These are phyloP conservation scores for Gnomoniopsis sp. DNA, from an alignment of 2,329 filamentous ascomycete species.

Conservation along the genomic window DNA sequence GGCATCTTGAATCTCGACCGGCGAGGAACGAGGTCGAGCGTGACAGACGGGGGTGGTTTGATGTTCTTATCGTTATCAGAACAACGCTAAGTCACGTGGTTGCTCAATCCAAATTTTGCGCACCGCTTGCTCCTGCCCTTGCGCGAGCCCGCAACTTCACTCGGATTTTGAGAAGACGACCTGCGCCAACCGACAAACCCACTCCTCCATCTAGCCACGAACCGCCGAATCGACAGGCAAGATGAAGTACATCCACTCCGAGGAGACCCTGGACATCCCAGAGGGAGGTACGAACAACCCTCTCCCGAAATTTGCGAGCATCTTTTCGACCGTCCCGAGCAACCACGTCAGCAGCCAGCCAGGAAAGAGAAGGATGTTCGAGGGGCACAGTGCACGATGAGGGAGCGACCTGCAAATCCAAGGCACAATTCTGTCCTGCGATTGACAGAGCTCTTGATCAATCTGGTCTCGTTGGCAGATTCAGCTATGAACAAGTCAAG, in stretches of 20 bases:
- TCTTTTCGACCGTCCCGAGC: background rate
- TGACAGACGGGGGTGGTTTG: background rate
- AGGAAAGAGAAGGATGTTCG: slow-evolving; percentile 11
- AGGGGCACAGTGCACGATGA: background rate
- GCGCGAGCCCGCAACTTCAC: background rate
- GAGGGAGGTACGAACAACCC: slow-evolving; percentile 75
- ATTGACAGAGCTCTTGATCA: background rate
- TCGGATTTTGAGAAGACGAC: background rate
- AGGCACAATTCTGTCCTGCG: background rate
- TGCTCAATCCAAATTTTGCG: slow-evolving; percentile 1
- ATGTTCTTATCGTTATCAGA: background rate
- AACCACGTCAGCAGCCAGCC: slow-evolving; percentile 12
- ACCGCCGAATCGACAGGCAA: slow-evolving; percentile 57
- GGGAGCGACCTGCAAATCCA: background rate
- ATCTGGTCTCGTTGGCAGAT: background rate
- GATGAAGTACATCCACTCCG: slow-evolving; percentile 99
- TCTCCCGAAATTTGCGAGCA: background rate
- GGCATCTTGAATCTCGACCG: too few species aligned
- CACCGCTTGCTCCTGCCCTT: slow-evolving; percentile 5
- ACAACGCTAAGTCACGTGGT: background rate
- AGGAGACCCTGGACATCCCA: slow-evolving; percentile 92
- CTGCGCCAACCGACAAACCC: slow-evolving; percentile 15
- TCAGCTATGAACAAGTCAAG: too few species aligned
- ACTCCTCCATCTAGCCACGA: slow-evolving; percentile 36
- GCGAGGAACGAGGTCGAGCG: too few species aligned